These are phyloP conservation scores for Daldinia decipiens DNA, from an alignment of 495 filamentous ascomycete genomes.

Conservation along the genomic window DNA sequence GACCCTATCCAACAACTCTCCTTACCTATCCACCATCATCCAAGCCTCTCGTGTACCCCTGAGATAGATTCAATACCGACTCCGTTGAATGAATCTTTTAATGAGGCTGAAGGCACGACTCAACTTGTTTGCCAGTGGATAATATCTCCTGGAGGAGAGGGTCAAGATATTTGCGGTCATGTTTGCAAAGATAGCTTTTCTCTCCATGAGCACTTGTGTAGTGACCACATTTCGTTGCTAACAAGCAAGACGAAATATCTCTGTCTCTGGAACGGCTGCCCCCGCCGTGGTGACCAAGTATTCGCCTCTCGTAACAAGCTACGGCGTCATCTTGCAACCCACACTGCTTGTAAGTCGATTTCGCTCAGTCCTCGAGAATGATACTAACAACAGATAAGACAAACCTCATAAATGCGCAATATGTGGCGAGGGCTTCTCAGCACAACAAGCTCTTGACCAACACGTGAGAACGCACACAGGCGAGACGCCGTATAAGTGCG, in stretches of 20 bases:
- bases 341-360: conserved; percentile 66
- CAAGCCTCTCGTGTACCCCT: conserved; percentile 27
- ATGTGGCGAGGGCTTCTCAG: conserved; percentile 67
- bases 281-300: conserved; percentile 46
- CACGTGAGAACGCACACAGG: conserved; percentile 70
- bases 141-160: conserved; percentile 16
- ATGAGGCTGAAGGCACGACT: conserved; percentile 12
- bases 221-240: conserved; percentile 51
- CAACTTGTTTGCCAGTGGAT: conserved; percentile 51
- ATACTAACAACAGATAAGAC: conserved; percentile 51
- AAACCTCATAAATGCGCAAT: conserved; percentile 65
- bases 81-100: conserved; percentile 12
- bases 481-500: conserved; percentile 67
- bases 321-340: conserved; percentile 69
- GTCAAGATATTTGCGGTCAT: conserved; percentile 37
- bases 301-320: conserved; percentile 67
- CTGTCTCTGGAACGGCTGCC: conserved; percentile 61
- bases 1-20: conserved; percentile 13
- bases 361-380: not conserved
- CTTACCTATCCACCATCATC: conserved; percentile 18
- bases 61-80: conserved; percentile 10
- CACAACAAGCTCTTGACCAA: conserved; percentile 68
- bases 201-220: conserved; percentile 56
- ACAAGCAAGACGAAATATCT: conserved; percentile 56
- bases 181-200: conserved; percentile 32